Evolutionary conservation across 108 stramenopile genomes (phyloP), one percentile per base, ranked within the genome.

Genomic region (Epipyxis sp.): DNA sequence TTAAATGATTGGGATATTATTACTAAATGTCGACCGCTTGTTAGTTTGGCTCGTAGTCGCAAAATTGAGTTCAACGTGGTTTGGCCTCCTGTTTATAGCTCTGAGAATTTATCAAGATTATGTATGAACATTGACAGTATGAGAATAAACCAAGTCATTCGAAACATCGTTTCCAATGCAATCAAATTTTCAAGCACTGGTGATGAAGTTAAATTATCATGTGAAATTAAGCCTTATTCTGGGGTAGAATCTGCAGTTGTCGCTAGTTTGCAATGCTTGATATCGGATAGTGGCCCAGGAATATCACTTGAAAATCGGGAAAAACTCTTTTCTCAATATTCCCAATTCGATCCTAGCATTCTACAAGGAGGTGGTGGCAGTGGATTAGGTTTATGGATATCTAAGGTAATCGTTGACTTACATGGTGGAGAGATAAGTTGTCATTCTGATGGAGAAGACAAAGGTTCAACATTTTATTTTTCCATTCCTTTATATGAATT

Each of bases 291-390:
- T 29, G 91, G 91, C 1, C 87, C 81, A 27, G 91, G 91, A 59
- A 72, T 91, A 59, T 83, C 74, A 39, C 44, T 50, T 37, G 80
- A 87, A 27, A 85, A 91, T 72, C 50, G 83, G 1, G 16, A 35
- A 16, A 58, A 54, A 2, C 71, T 91, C 40, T 91, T 91, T 76
- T 58, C 78, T 13, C 86, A 87, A 69, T 86, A 87, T 20, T 85
- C 87, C 0, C 91, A 91, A 68, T 90, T 91, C 72, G 79, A 90
- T 77, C 86, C 85, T 1, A 89, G 87, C 59, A 78, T 83, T 13
- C 79, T 91, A 1, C 91, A 91, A 77, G 76, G 76, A 1, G 91
- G 91, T 29, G 77, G 80, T 35, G 91, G 91, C 6, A 89, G 84
- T 69, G 91, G 91, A 10, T 80, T 91, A 1, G 91, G 91, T 58